phyloP scores from a whole-genome alignment of 129 eudicot species.

The Flaveria robusta region DNA sequence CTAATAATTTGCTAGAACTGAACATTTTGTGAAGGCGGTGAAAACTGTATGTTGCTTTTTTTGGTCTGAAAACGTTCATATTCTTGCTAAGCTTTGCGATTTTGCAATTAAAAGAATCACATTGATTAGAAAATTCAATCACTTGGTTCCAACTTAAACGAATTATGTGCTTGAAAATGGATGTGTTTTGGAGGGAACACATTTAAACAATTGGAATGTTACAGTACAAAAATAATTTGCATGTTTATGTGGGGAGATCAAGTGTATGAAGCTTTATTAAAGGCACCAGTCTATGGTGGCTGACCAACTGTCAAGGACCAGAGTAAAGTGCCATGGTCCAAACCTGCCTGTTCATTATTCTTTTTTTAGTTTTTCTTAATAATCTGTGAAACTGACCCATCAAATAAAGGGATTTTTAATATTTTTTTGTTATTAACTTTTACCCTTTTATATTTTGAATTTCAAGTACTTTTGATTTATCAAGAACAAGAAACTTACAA shows the following conservation, averaged over 20 bases:
- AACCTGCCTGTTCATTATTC: slow-evolving; percentile 18
- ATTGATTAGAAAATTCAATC: not conserved
- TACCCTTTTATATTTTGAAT: not conserved
- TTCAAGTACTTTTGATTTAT: not conserved
- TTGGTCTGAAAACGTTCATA: too few species aligned
- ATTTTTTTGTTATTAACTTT: not conserved
- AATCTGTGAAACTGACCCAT: not conserved
- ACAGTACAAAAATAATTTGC: slow-evolving; percentile 16
- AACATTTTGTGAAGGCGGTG: too few species aligned
- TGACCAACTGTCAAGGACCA: slow-evolving; percentile 37
- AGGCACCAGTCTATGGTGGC: slow-evolving; percentile 32
- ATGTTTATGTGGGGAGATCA: slow-evolving; percentile 17
- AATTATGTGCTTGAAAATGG: not conserved
- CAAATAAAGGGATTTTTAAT: not conserved
- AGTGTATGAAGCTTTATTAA: slow-evolving; percentile 26
- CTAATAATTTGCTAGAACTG: too few species aligned
- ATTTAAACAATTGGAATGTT: slow-evolving; percentile 24
- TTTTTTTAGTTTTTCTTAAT: not conserved
- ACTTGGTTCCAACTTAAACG: not conserved
- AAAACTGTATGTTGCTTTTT: too few species aligned
- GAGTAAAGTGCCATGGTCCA: slow-evolving; percentile 35
- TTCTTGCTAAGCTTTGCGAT: not conserved
- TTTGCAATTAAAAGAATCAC: not conserved
- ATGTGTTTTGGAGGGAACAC: slow-evolving; percentile 6
- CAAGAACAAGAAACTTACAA: not conserved